phyloP scores from a whole-genome alignment of 257 asterid species.

The Primulina eburnea region DNA sequence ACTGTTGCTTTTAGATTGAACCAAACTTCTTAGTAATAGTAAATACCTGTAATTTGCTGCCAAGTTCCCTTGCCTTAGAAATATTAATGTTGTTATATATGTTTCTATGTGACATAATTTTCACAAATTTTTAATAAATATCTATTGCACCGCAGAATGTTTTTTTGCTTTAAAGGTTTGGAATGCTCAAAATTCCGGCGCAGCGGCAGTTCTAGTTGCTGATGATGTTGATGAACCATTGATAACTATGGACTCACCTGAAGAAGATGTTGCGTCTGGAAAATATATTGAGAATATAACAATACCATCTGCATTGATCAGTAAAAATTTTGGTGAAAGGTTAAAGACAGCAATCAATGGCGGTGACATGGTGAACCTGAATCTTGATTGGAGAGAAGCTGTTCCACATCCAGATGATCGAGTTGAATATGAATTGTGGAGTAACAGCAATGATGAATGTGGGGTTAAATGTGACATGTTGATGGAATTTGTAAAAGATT shows the following conservation, averaged over 20 bases:
- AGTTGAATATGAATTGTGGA: slow-evolving; percentile 56
- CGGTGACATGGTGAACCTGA: slow-evolving; percentile 49
- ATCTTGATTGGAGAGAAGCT: slow-evolving; percentile 58
- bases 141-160: slow-evolving; percentile 38
- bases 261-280: slow-evolving; percentile 39
- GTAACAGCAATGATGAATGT: slow-evolving; percentile 47
- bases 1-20: background rate
- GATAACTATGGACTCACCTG: slow-evolving; percentile 50
- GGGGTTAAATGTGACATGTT: slow-evolving; percentile 48
- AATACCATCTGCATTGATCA: slow-evolving; percentile 50
- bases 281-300: slow-evolving; percentile 44
- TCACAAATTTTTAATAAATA: slow-evolving; percentile 9
- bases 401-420: slow-evolving; percentile 56
- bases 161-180: slow-evolving; percentile 52
- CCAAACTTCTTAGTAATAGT: background rate
- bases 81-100: slow-evolving; percentile 11
- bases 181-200: slow-evolving; percentile 55
- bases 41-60: background rate
- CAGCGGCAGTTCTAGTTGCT: slow-evolving; percentile 55
- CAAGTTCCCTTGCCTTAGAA: background rate
- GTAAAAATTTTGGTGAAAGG: slow-evolving; percentile 40
- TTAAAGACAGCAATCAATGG: slow-evolving; percentile 33
- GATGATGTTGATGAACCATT: slow-evolving; percentile 42
- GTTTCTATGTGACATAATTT: background rate
- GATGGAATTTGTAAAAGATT: slow-evolving; percentile 48